Percentiles rank a stretch among this genome's conserved stretches.
Evolutionary conservation across 345 rosid species (phyloP).

Genomic region (Dovyalis caffra): DNA sequence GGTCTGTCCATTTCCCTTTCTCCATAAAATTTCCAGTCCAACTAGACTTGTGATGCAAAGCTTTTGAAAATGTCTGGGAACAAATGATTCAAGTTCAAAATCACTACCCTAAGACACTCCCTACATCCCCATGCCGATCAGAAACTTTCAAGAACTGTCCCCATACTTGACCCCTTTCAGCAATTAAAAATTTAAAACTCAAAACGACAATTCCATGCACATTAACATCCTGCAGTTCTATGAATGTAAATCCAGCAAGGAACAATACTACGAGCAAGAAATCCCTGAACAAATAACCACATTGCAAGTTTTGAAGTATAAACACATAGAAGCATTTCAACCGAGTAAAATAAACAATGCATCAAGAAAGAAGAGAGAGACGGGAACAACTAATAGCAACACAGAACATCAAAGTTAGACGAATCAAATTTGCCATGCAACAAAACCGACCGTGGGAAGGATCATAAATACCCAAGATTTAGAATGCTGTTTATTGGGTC

Average conservation of each 20-base stretch:
- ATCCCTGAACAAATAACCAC: neutral
- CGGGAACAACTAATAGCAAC: neutral
- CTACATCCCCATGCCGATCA: neutral
- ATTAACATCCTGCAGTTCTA: neutral
- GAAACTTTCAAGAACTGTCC: neutral
- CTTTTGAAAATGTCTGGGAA: neutral
- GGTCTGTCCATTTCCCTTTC: neutral
- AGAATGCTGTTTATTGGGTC: constrained; percentile 88
- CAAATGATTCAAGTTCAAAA: neutral
- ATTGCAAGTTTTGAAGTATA: neutral
- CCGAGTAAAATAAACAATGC: neutral
- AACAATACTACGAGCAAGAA: neutral
- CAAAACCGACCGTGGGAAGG: constrained; percentile 22
- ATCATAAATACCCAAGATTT: constrained; percentile 65
- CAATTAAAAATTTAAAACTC: neutral
- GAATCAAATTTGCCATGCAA: neutral
- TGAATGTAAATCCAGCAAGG: neutral
- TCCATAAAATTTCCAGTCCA: neutral
- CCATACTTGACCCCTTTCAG: neutral
- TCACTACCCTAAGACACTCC: neutral
- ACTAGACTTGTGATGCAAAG: neutral
- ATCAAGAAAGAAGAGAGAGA: neutral
- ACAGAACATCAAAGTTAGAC: neutral
- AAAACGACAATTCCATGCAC: neutral
- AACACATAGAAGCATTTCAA: neutral